Conservation (phyloP, 129 eudicot genomes). For the sunflower (Helianthus annuus) region DNA sequence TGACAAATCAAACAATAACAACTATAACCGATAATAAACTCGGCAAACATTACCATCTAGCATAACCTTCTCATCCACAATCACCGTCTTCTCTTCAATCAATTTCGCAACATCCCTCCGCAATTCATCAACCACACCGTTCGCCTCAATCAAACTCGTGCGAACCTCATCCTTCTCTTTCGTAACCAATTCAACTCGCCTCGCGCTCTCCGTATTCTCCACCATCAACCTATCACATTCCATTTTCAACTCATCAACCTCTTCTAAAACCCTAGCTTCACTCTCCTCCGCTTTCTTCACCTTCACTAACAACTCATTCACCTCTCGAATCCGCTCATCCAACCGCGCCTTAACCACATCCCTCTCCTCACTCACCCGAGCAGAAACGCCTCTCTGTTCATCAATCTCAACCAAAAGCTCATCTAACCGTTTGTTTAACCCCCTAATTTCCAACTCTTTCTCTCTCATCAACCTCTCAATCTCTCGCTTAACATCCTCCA, state of each 20-base stretch:
- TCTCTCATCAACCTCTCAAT: conserved; percentile 33
- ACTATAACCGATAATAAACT: no score
- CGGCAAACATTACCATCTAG: background rate
- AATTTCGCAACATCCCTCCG: background rate
- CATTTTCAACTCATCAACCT: conserved; percentile 29
- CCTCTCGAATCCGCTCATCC: conserved; percentile 39
- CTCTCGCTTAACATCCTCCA: conserved; percentile 39
- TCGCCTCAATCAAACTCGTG: conserved; percentile 7
- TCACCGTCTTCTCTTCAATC: conserved; percentile 6
- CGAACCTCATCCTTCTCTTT: conserved; percentile 34
- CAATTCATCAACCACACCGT: conserved; percentile 13
- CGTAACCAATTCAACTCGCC: conserved; percentile 22
- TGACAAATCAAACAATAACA: no score
- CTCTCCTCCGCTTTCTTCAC: conserved; percentile 35
- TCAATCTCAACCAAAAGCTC: conserved; percentile 31
- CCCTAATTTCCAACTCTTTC: conserved; percentile 42
- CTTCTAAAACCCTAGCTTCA: conserved; percentile 14
- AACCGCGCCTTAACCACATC: conserved; percentile 44
- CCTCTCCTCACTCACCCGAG: conserved; percentile 36
- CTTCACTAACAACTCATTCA: conserved; percentile 30
- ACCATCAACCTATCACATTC: conserved; percentile 14
- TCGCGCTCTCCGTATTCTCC: conserved; percentile 38
- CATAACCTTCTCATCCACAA: conserved; percentile 39
- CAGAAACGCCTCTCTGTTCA: conserved; percentile 25
- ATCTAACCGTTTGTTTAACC: conserved; percentile 32